phyloP scores from a whole-genome alignment of 495 filamentous ascomycete species.

The Lasiosphaeria ovina region DNA sequence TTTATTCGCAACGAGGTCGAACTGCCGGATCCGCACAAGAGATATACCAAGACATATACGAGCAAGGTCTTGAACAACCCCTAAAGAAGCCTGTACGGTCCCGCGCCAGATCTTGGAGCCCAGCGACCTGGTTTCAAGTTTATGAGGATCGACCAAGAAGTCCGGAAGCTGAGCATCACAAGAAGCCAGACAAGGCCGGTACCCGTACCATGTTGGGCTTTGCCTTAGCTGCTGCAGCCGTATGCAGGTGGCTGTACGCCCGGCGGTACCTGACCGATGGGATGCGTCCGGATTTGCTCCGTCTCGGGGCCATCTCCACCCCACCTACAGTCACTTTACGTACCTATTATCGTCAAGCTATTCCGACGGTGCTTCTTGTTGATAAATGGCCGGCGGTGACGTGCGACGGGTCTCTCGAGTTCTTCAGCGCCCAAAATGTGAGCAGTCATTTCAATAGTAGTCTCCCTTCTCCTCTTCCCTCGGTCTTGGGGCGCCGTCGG shows the following conservation, averaged over 20 bases:
- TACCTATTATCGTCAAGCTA: background rate
- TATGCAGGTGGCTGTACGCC: constrained; percentile 15
- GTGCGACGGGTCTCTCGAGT: background rate
- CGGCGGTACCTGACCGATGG: constrained; percentile 17
- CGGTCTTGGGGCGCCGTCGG: background rate
- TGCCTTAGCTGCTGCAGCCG: constrained; percentile 19
- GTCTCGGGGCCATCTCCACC: constrained; percentile 9
- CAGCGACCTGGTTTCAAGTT: constrained; percentile 21
- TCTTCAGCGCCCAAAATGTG: too few species aligned
- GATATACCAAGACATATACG: too few species aligned
- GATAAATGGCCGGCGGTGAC: background rate
- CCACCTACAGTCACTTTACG: constrained; percentile 13
- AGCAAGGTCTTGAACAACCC: too few species aligned
- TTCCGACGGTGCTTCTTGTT: background rate
- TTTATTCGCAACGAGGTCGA: background rate
- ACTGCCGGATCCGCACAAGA: background rate
- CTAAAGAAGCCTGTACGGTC: background rate
- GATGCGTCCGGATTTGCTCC: constrained; percentile 3
- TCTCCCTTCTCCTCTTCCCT: too few species aligned
- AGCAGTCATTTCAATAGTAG: too few species aligned
- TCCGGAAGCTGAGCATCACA: background rate
- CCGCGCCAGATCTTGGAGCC: constrained; percentile 3
- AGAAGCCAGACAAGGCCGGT: constrained; percentile 3
- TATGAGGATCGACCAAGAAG: constrained; percentile 6
- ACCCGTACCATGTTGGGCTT: constrained; percentile 14